These are phyloP conservation scores for Lithocarpus polystachyus DNA, from an alignment of 306 rosid genomes.

Conservation along the genomic window DNA sequence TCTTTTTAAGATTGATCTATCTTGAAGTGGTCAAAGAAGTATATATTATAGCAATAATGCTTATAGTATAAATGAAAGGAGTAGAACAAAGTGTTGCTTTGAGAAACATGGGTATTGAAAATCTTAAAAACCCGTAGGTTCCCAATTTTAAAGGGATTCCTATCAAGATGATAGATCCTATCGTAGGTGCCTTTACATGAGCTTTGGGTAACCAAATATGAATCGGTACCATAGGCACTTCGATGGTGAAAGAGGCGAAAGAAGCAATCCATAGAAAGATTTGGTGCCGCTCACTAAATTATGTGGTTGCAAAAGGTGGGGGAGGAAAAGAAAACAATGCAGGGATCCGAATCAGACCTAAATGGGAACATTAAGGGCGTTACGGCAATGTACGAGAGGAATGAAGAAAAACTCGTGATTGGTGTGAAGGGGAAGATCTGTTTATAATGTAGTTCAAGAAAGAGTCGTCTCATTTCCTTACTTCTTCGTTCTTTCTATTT, in stretches of 20 bases:
- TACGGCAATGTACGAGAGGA: too few relatives aligned
- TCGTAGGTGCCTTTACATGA: background rate
- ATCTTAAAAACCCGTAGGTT: background rate
- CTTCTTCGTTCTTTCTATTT: too few relatives aligned
- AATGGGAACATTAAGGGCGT: too few relatives aligned
- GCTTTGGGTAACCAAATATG: background rate
- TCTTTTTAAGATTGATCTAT: background rate
- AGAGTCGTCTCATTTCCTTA: too few relatives aligned
- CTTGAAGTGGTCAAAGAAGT: background rate
- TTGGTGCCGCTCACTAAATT: too few relatives aligned
- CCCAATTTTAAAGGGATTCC: background rate
- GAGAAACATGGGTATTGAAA: background rate
- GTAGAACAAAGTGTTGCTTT: background rate
- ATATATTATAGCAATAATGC: background rate
- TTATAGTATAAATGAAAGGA: background rate
- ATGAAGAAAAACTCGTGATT: too few relatives aligned
- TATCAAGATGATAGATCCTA: background rate
- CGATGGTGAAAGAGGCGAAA: fast-evolving
- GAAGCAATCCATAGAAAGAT: background rate
- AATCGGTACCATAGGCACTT: background rate
- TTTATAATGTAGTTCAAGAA: too few relatives aligned
- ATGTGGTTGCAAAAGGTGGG: too few relatives aligned
- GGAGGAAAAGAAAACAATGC: too few relatives aligned
- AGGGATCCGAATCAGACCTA: too few relatives aligned
- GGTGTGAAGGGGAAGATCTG: too few relatives aligned